Evolutionary conservation across 1,284 basidiomycete genomes (phyloP), one percentile per base, ranked within the genome.

Genomic region (Pascua sp.): DNA sequence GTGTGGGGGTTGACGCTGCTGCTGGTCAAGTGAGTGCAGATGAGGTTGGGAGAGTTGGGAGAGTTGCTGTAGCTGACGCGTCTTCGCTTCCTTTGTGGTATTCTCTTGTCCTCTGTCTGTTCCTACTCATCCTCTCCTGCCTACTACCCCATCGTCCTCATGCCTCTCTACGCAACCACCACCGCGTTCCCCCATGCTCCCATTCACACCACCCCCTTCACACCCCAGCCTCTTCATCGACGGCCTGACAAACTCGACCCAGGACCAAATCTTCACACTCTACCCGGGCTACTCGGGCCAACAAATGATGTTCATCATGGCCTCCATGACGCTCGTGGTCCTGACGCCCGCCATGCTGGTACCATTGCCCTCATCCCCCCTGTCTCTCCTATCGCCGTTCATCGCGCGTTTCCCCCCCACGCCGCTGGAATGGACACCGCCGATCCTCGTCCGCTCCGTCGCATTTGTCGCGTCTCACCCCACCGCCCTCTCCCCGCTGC

Each of bases 301-400:
- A 73, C 95, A 99, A 75, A 97, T 99, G 93, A 98, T 99, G 96
- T 87, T 98, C 73, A 95, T 87, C 85, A 97, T 79, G 77, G 69
- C 75, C 5, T 87, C 92, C 77, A 87, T 87, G 72, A 89, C 90
- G 2, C 67, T 73, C 43, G 48, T 85, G 42, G 78, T 32, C 7
- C 72, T 84, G 40, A 81, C 92, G 40, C 85, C 87, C 11, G 75
- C 86, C 3, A 81, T 91, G 24, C 86, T 76, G 56, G 53, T 68
- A 32, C 62, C 70, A 46, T 60, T 73, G 56, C 55, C 75, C 55
- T 12, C 61, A 41, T 47, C 68, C 65, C 66, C 74, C 51, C 24
- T 63, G 5, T 51, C 64, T 24, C 62, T 71, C 15, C 51, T 67
- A n/a, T 56, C 66, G 32, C 51, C 62, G 54, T 58, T 68, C 18